Evolutionary conservation across 139 green algal genomes (phyloP), one percentile per base, ranked within the genome.

Genomic region (Volvox reticuliferus): DNA sequence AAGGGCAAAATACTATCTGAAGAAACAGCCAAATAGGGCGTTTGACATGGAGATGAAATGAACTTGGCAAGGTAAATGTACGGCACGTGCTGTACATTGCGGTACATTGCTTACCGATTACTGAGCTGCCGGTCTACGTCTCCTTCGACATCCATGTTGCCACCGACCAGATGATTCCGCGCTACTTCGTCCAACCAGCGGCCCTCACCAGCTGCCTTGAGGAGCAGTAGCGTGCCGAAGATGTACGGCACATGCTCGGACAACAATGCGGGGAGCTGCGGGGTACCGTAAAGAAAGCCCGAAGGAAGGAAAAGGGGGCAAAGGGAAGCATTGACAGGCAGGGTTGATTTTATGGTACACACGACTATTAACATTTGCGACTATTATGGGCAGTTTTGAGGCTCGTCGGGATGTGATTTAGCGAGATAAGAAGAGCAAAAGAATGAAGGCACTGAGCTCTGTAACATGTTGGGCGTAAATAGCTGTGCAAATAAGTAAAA

Each of bases 41-140:
- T n/a, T n/a, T n/a, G n/a, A n/a, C n/a, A n/a, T n/a, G n/a, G n/a
- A n/a, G n/a, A n/a, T n/a, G 67, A 75, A 75, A 28, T 28, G 67
- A 12, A 24, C 6, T 12, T 2, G 67, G 6, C 44, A 55, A 9
- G 44, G 44, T 14, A 24, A 28, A 26, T 28, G 6, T 75, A 75
- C 67, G 67, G 67, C 12, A 75, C 67, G n/a, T n/a, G n/a, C n/a
- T n/a, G n/a, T n/a, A 28, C 22, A 26, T 28, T 75, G 9, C 22
- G 6, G 44, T 55, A 55, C 44, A 55, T 9, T 9, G 9, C 62
- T n/a, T 33, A 87, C 82, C 82, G 30, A 16, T 36, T 63, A 21
- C 20, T 62, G 22, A 87, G 62, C 82, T 87, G 82, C 30, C 13
- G 17, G 82, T 87, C 84, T 65, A 89, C 69, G 26, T 82, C 69